Evolutionary conservation across 2,329 filamentous ascomycete species (phyloP), one percentile per base, ranked within the genome.

Genomic region (Colletotrichum sp.): DNA sequence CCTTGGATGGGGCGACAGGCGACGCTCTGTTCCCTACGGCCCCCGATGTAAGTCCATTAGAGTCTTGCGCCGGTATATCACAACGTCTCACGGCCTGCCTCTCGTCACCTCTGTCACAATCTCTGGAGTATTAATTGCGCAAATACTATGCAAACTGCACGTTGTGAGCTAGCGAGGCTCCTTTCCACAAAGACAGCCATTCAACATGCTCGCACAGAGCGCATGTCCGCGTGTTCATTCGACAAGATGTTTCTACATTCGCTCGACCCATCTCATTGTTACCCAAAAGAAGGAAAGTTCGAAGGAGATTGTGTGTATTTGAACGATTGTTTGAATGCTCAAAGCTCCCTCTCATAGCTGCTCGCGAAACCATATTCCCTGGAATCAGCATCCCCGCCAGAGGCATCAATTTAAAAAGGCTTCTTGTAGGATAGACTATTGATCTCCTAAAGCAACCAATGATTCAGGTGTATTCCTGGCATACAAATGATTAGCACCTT

Each of bases 81-180:
- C 12, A 13, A 24, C n/a, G n/a, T 13, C 10, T 52, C 12, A 21
- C 44, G 2, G 10, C 0, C 6, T 13, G 10, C 10, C 44, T 13
- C n/a, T 21, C 10, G 3, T 52, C 44, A 21, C n/a, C n/a, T 13
- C n/a, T 52, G 7, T 21, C 6, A 13, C 10, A 52, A 13, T 52
- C 44, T 12, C n/a, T 1, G 6, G 18, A 21, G n/a, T 13, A 49
- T 21, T 21, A 3, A 6, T 21, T 3, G 2, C 10, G 44, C 9
- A 44, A 21, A 49, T 21, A n/a, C 1, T 2, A 1, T 49, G 9
- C 18, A 0, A n/a, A 2, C 5, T 49, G n/a, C n/a, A 49, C 1
- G 4, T 12, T 13, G 6, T 10, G n/a, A 13, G n/a, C 44, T 52
- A 13, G 44, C 12, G 44, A 49, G 3, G 10, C 4, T 21, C 44